Evolutionary conservation across 306 rosid species (phyloP).

Genomic region (Vigna mungo): DNA sequence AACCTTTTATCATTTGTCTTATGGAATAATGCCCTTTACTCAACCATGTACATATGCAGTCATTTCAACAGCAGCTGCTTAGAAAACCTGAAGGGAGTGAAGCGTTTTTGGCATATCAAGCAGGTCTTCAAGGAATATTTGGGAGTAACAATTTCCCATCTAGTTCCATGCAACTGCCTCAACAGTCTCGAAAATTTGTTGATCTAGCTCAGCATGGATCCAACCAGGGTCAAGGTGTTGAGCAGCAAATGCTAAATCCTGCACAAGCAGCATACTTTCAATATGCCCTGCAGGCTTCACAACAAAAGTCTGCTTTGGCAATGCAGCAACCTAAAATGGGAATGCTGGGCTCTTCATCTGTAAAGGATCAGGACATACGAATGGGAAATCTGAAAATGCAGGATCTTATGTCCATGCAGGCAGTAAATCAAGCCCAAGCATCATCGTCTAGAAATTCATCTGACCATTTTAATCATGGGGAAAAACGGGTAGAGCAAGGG

Average conservation of each 20-base stretch:
- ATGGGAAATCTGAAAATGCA: constrained; percentile 80
- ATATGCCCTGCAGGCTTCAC: constrained; percentile 79
- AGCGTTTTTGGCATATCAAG: constrained; percentile 75
- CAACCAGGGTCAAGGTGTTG: constrained; percentile 76
- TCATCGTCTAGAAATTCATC: constrained; percentile 66
- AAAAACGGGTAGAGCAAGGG: constrained; percentile 78
- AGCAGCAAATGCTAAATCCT: constrained; percentile 76
- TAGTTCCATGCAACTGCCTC: constrained; percentile 70
- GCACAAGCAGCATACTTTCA: constrained; percentile 86
- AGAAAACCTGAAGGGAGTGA: constrained; percentile 93
- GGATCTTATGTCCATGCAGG: constrained; percentile 75
- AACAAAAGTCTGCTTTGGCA: constrained; percentile 78
- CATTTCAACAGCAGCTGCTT: constrained; percentile 78
- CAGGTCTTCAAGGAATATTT: constrained; percentile 74
- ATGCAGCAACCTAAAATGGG: constrained; percentile 88
- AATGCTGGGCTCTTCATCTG: constrained; percentile 64
- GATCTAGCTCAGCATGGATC: constrained; percentile 80
- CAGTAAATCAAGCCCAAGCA: constrained; percentile 65
- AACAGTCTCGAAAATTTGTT: constrained; percentile 74
- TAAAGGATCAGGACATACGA: constrained; percentile 84
- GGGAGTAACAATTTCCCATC: constrained; percentile 69
- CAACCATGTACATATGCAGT: constrained; percentile 57
- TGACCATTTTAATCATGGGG: constrained; percentile 76
- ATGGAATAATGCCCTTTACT: constrained; percentile 31
- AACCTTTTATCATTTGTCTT: constrained; percentile 34